Evolutionary conservation across 257 asterid species (phyloP).

Genomic region (Fraxinus excelsior): DNA sequence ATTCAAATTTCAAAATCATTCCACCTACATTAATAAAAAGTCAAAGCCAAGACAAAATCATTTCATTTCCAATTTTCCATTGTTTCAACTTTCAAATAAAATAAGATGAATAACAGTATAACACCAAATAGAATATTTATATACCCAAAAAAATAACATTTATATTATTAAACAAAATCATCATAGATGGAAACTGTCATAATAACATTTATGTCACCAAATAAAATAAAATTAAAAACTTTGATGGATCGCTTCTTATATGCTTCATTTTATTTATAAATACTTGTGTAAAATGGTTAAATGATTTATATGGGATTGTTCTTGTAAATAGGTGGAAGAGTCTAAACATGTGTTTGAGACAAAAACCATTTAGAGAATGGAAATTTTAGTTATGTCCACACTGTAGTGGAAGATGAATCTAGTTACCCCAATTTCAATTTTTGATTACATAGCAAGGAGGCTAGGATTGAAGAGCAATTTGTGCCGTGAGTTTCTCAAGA

Average conservation of each 20-base stretch:
- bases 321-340: conserved; percentile 46
- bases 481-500: conserved; percentile 39
- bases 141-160: too few relatives aligned
- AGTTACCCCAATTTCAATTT: conserved; percentile 56
- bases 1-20: too few relatives aligned
- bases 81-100: too few relatives aligned
- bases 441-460: conserved; percentile 53
- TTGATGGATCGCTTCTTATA: conserved; percentile 12
- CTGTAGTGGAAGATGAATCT: conserved; percentile 73
- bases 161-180: too few relatives aligned
- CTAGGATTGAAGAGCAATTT: conserved; percentile 37
- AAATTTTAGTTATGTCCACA: conserved; percentile 57
- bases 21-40: too few relatives aligned
- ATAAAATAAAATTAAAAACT: conserved; percentile 7
- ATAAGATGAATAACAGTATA: too few relatives aligned
- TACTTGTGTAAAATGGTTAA: not conserved
- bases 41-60: too few relatives aligned
- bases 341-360: conserved; percentile 56
- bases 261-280: too few relatives aligned
- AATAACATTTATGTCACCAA: too few relatives aligned
- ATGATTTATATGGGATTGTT: conserved; percentile 18
- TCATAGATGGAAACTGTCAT: too few relatives aligned
- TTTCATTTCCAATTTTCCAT: too few relatives aligned
- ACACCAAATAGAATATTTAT: too few relatives aligned
- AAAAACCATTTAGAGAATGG: conserved; percentile 65